Evolutionary conservation across 768 basidiomycete genomes (phyloP), one percentile per base, ranked within the genome.

Genomic region (Hericium alpestre): DNA sequence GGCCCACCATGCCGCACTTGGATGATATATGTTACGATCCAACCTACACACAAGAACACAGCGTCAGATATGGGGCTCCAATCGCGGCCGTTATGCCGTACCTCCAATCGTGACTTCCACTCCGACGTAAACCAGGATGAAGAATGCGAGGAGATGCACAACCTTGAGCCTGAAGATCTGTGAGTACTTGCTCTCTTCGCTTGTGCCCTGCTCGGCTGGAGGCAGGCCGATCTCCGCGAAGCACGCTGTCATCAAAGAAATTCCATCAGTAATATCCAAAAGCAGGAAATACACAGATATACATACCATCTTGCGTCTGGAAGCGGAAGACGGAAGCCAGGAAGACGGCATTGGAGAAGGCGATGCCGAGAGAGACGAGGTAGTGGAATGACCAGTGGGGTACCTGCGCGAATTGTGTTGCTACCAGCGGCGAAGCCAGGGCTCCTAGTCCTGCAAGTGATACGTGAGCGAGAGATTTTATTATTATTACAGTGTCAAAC

Each of bases 321-420:
- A 86, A 70, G 16, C 80, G 75, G 69, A 93, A 91, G 2, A 87
- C 79, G 2, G 62, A 54, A 2, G 76, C 60, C 3, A 92, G 68
- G 4, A 81, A 53, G 15, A 77, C 46, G 1, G 77, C 72, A 59
- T 87, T 90, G 38, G 72, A 61, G 16, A 82, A 53, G 0, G 87
- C 80, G n/a, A 93, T 61, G 0, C 80, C 84, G 0, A 92, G 69
- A 0, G 88, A 89, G 0, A 73, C 72, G 10, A 91, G 73, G 64
- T 82, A 93, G 66, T 92, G 87, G 66, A 86, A 85, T 1, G 83
- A 86, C 90, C 90, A 92, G 20, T 71, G 76, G 0, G 60, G 66
- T 23, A 80, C 63, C 56, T 81, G 79, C 0, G 87, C 75, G 60
- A 93, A 93, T 56, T 90, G 86, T 0, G 92, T 93, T 0, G 90